phyloP scores from a whole-genome alignment of 148 eudicot genomes.

The Euryodendron excelsum region DNA sequence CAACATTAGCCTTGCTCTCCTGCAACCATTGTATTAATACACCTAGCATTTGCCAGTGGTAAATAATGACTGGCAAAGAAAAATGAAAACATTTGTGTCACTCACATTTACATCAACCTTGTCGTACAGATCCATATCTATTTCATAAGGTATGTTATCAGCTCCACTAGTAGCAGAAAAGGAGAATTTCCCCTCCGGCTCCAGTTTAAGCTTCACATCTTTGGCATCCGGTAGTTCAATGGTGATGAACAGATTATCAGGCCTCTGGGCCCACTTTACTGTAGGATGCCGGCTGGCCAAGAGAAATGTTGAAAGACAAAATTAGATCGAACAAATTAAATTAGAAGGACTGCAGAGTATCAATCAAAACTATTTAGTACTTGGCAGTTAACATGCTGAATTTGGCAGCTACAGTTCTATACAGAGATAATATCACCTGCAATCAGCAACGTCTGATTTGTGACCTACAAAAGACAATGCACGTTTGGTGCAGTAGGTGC shows the following conservation, averaged over 20 bases:
- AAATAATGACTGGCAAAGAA: not conserved
- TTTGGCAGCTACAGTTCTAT: not conserved
- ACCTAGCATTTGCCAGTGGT: not conserved
- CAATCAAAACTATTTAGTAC: not conserved
- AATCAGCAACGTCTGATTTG: not conserved
- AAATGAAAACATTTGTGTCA: not conserved
- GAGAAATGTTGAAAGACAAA: not conserved
- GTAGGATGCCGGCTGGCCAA: constrained; percentile 65
- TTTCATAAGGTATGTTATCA: constrained; percentile 53
- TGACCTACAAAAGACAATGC: not conserved
- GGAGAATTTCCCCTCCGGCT: constrained; percentile 70
- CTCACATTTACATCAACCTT: constrained; percentile 68
- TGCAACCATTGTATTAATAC: constrained; percentile 21
- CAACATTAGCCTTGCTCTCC: constrained; percentile 65
- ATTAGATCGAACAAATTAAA: not conserved
- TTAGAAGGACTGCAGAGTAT: not conserved
- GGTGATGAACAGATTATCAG: constrained; percentile 63
- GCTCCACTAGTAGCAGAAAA: constrained; percentile 61
- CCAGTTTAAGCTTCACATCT: constrained; percentile 70
- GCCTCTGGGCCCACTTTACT: constrained; percentile 76
- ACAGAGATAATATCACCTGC: not conserved
- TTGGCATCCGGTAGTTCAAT: constrained; percentile 79
- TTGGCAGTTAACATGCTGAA: not conserved
- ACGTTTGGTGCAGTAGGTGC: not conserved
- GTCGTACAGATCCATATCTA: constrained; percentile 60